phyloP scores from a whole-genome alignment of 805 yeast species.

The Grigorovia jiainica region DNA sequence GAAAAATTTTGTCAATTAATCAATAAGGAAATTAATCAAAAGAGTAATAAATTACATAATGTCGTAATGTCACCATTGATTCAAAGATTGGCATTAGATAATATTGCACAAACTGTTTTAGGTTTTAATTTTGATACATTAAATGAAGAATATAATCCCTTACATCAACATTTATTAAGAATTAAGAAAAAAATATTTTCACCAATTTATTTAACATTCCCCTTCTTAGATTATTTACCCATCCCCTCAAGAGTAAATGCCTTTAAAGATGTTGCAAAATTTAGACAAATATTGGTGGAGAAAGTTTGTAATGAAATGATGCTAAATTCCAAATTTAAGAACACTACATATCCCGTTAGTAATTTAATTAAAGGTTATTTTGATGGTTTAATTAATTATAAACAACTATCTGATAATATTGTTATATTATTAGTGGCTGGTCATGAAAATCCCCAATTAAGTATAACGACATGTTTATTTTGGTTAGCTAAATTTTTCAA shows the following conservation, averaged over 20 bases:
- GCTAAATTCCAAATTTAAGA: conserved; percentile 24
- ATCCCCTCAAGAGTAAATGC: conserved; percentile 39
- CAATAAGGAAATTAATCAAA: conserved; percentile 5
- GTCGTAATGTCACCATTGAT: conserved; percentile 25
- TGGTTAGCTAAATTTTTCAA: conserved; percentile 35
- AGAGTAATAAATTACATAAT: not conserved
- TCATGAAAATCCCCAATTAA: conserved; percentile 52
- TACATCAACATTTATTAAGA: conserved; percentile 33
- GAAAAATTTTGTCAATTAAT: conserved; percentile 26
- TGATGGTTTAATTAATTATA: conserved; percentile 30
- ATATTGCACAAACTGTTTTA: conserved; percentile 40
- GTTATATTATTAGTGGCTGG: conserved; percentile 52
- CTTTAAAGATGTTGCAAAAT: conserved; percentile 33
- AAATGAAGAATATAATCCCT: conserved; percentile 20
- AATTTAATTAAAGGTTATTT: conserved; percentile 34
- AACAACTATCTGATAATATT: conserved; percentile 45
- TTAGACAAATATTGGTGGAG: conserved; percentile 31
- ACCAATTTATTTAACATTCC: conserved; percentile 46
- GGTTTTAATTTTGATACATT: conserved; percentile 40
- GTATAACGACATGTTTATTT: conserved; percentile 39
- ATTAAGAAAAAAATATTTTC: conserved; percentile 46
- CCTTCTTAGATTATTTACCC: conserved; percentile 42
- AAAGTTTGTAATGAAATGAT: conserved; percentile 28
- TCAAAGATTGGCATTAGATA: conserved; percentile 40
- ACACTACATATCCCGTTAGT: conserved; percentile 33